Evolutionary conservation across 306 rosid species (phyloP), one percentile per base, ranked within the genome.

Genomic region (Lagenaria siceraria): DNA sequence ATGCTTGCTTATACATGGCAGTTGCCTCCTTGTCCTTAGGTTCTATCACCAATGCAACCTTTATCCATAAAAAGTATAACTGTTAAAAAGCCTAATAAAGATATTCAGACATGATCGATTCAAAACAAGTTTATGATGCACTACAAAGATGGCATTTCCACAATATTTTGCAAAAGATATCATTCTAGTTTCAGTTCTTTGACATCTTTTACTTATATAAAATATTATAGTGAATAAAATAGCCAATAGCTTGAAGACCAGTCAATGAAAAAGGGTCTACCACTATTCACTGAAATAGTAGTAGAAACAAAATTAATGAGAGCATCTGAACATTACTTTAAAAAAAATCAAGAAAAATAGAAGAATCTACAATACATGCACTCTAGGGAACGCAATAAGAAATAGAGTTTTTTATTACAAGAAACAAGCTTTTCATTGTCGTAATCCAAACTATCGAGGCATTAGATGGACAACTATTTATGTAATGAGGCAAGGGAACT

Each of bases 21-120:
- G 87, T 89, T 68, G 98, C 93, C 88, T 96, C 99, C 77, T 93
- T 96, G 85, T 96, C 99, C 92, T 96, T 96, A 8, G 99, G 98
- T 86, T 96, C 99, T 72, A 96, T 96, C 75, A 96, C 99, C 84
- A 96, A 81, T 43, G 99, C 96, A 86, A 96, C 98, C 99, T 96
- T 84, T 81, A 83, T 78, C 71, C 82, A 85, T 19, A 80, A 79
- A 40, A 31, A 77, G 52, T 31, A 61, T 65, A 59, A 35, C 63
- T 81, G 55, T 54, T 76, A 54, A 82, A 75, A 70, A 48, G 74
- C 56, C 60, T 19, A 24, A 18, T 42, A 35, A 19, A 54, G 14
- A 75, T 13, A 19, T 74, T n/a, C 21, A 74, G 21, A 75, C 14
- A 21, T 35, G 19, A 46, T 11, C 59, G 51, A 31, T 49, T 31